Evolutionary conservation across 2,329 filamentous ascomycete genomes (phyloP), one percentile per base, ranked within the genome.

Genomic region (Phyllosticta capitalensis): DNA sequence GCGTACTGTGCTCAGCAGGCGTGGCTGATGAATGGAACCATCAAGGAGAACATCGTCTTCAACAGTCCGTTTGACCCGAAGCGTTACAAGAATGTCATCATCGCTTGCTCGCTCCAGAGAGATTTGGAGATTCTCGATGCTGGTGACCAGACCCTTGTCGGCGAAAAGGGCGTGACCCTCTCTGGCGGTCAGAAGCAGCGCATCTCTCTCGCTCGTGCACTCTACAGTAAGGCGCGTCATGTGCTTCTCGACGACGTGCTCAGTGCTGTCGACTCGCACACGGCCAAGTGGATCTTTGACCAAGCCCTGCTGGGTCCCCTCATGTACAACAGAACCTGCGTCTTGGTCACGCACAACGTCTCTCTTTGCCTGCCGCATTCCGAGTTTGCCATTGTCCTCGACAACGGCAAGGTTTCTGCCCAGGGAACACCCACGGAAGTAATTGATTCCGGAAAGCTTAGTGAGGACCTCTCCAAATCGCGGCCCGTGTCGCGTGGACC

Each of bases 131-230:
- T 97, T 50, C 83, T 99, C 1, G 92, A 96, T 71, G 85, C 87
- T 62, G 94, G 94, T 49, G 94, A 99, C 70, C 85, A 95, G 72
- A 97, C 94, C 0, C 77, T 96, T 21, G 94, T 99, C 30, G 94
- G 94, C 56, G 94, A 99, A 71, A 99, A 97, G 75, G 94, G 94
- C 33, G 96, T 99, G 63, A 92, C 92, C 17, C 83, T 99, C 14
- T 99, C 94, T 6, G 94, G 94, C 64, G 94, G 94, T 6, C 94
- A 99, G 75, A 97, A 97, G 75, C 94, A 99, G 74, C 87, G 94
- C 61, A 97, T 99, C 56, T 96, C 92, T 14, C 81, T 99, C 52
- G 94, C 94, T n/a, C 86, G 94, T 65, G 94, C 94, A 1, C 81
- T 99, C n/a, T 99, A 99, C 75, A 96, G 90, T 64, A 92, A 90